phyloP scores from a whole-genome alignment of 2,329 filamentous ascomycete species.

The Scopulariopsis brevicaulis region DNA sequence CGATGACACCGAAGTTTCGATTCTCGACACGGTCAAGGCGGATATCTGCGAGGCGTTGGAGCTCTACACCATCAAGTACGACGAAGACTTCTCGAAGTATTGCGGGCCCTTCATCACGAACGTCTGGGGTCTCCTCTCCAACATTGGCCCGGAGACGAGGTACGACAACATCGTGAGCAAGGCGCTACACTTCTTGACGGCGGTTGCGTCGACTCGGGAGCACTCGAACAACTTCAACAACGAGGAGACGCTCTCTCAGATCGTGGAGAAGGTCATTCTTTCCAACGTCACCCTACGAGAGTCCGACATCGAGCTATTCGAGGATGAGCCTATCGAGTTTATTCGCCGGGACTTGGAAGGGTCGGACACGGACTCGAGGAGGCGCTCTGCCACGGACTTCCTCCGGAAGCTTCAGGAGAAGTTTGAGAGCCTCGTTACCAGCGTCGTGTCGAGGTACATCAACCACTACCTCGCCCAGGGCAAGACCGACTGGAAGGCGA shows the following conservation, averaged over 20 bases:
- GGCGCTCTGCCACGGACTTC: conserved; percentile 91
- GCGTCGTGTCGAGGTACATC: conserved; percentile 79
- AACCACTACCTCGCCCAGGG: conserved; percentile 74
- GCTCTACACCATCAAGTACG: conserved; percentile 87
- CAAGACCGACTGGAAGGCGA: conserved; percentile 85
- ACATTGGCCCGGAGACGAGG: conserved; percentile 76
- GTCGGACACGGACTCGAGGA: conserved; percentile 86
- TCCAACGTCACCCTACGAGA: conserved; percentile 88
- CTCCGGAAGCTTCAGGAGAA: conserved; percentile 78
- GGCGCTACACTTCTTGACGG: conserved; percentile 86
- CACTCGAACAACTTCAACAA: conserved; percentile 83
- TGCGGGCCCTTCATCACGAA: conserved; percentile 77
- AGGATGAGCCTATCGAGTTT: conserved; percentile 98
- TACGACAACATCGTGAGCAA: conserved; percentile 93
- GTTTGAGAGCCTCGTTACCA: conserved; percentile 76
- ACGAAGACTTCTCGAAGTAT: conserved; percentile 79
- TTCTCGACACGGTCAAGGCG: conserved; percentile 77
- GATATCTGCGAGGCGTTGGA: conserved; percentile 88
- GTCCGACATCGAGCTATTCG: conserved; percentile 89
- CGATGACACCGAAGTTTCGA: conserved; percentile 80
- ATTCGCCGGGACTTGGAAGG: conserved; percentile 92
- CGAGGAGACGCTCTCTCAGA: conserved; percentile 65
- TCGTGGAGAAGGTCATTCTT: conserved; percentile 91
- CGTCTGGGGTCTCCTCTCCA: conserved; percentile 84
- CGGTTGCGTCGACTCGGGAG: conserved; percentile 65